Base-by-base conservation (phyloP, 768 basidiomycete genomes). In the Tremella mesenterica region DNA sequence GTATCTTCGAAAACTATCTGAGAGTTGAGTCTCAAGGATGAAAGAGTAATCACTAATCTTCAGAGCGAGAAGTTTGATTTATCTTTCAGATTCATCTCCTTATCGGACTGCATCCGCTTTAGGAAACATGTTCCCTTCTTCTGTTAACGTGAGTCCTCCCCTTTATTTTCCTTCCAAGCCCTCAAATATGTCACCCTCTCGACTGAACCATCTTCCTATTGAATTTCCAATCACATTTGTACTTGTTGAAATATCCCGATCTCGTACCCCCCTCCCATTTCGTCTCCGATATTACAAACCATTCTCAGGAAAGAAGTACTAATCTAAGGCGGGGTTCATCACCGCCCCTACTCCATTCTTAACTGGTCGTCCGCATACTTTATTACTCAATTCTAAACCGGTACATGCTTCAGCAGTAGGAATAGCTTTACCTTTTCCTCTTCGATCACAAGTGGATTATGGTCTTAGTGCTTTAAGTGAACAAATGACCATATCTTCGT, bases 261-360 rank as follows among this genome's bases (percentile, higher is more conserved):
- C 18, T 12, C 18, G 34, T 18, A 36, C 34, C 18, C 34, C 34
- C 34, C 34, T 18, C 18, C 12, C 34, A 36, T 18, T 36, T 18
- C 34, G 12, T 5, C 44, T 4, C 4, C 44, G 27, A n/a, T 26
- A 13, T 21, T 44, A 20, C n/a, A 16, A 20, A 4, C 20, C 6
- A 7, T 16, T 20, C 8, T n/a, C 14, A 26, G 18, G 21, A 21
- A 4, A 26, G 44, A 6, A 16, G 29, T 18, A 29, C 25, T 46
- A 21, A 45, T 29, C 2, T 26, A 36, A 68, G 64, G 43, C 60
- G 3, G 72, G 72, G 0, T 41, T 71, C 2, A 18, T 73, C 13
- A 68, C 69, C 9, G 64, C 68, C 20, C 60, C 65, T 1, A 73
- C 72, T 13, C 71, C 72, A 1, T 73, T 73, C 55, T 47, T 72